Conservation (phyloP, 2,329 filamentous ascomycete genomes). For the Claviceps pusilla region DNA sequence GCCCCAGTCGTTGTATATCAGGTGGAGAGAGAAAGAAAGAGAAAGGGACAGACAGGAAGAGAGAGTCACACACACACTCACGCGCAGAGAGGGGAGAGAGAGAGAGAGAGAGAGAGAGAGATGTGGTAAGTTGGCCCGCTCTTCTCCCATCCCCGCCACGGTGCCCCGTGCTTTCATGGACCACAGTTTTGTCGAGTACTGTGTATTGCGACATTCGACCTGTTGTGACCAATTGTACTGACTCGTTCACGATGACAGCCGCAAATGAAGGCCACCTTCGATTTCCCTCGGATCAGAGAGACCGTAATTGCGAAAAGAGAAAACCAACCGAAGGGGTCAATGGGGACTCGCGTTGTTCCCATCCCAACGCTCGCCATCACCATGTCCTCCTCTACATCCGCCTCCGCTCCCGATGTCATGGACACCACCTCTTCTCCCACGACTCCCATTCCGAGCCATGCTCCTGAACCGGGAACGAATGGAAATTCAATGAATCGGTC, state of each 20-base stretch:
- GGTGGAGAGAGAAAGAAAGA: not conserved
- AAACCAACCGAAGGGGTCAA: slow-evolving; percentile 3
- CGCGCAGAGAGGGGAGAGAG: too few species aligned
- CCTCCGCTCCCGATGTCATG: slow-evolving; percentile 46
- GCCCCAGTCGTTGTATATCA: not conserved
- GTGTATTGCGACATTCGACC: slow-evolving; percentile 1
- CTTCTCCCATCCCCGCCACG: not conserved
- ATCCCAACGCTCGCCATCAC: slow-evolving; percentile 42
- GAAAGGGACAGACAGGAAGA: not conserved
- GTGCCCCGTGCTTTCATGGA: not conserved
- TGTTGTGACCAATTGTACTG: not conserved
- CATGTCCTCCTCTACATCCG: slow-evolving; percentile 43
- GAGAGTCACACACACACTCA: not conserved
- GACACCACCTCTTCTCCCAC: slow-evolving; percentile 41
- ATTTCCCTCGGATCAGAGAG: not conserved
- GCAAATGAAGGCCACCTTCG: not conserved
- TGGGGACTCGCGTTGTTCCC: slow-evolving; percentile 38
- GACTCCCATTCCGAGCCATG: slow-evolving; percentile 28
- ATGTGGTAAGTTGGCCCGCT: slow-evolving; percentile 5
- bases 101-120: not conserved
- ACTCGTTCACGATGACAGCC: not conserved
- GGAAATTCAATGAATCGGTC: slow-evolving; percentile 21
- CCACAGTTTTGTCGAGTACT: not conserved
- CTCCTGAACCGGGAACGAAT: slow-evolving; percentile 26
- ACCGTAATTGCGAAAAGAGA: not conserved